Evolutionary conservation across 2,329 filamentous ascomycete genomes (phyloP).

Genomic region (Teratosphaeria epicoccoides): DNA sequence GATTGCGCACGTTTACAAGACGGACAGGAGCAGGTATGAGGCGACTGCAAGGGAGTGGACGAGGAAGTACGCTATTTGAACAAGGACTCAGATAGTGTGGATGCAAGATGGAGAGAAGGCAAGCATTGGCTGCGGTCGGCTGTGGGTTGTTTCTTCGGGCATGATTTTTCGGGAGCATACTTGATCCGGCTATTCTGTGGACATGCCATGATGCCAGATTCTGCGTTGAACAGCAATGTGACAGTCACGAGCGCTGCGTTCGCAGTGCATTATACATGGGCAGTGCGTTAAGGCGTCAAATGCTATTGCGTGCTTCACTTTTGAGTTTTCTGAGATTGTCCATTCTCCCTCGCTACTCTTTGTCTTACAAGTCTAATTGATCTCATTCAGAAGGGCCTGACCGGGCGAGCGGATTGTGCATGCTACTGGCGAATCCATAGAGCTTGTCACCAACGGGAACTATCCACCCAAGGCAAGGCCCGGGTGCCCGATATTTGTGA

Average conservation of each 20-base stretch:
- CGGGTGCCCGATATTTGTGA: too few relatives aligned
- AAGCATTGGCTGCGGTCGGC: background rate
- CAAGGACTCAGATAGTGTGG: background rate
- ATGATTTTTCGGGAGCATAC: background rate
- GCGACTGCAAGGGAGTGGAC: slow-evolving; percentile 97
- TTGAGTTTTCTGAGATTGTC: background rate
- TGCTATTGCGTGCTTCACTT: background rate
- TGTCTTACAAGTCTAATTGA: background rate
- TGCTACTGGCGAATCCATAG: too few relatives aligned
- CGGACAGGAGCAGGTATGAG: slow-evolving; percentile 90
- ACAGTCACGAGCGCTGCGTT: slow-evolving; percentile 3
- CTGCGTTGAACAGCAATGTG: background rate
- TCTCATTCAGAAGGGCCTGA: background rate
- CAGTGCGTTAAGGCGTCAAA: background rate
- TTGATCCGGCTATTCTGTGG: background rate
- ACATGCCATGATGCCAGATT: background rate
- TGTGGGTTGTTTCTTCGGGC: background rate
- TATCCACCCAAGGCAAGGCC: too few relatives aligned
- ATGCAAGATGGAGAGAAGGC: background rate
- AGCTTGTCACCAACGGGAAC: too few relatives aligned
- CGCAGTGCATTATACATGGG: slow-evolving; percentile 2
- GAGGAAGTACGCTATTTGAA: slow-evolving; percentile 88
- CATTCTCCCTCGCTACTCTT: background rate
- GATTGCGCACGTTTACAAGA: slow-evolving; percentile 99
- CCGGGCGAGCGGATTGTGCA: too few relatives aligned